Evolutionary conservation across 257 asterid genomes (phyloP), one percentile per base, ranked within the genome.

Genomic region (Solanum ossicruentum): DNA sequence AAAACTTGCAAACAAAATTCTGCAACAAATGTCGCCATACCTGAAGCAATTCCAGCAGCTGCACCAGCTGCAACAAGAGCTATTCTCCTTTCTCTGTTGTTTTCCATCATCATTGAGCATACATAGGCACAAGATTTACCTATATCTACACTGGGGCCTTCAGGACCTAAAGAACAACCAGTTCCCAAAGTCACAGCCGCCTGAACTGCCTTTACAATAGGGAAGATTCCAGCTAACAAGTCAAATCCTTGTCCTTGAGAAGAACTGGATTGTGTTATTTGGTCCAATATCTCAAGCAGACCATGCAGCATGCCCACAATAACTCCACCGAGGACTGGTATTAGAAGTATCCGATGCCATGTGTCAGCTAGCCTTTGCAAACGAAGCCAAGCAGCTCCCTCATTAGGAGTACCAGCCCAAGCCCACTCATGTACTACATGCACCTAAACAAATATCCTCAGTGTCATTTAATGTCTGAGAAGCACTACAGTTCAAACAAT

Each of bases 11-110:
- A 71, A 73, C 21, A 2, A 73, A 47, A 73, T 2, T 47, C 13
- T 47, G 81, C 81, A 73, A 45, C 58, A n/a, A 45, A 43, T 7
- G 6, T 0, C 20, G 4, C 20, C 32, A 83, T 85, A 96, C 99
- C 99, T 87, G 99, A 92, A 81, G 99, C 92, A 83, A 97, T 97
- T 87, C 99, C 99, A 89, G 99, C 97, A 83, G 99, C 99, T 32
- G 99, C 99, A 47, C 99, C 99, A 69, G 99, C 98, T 63, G 99
- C 99, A 75, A 95, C 93, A 84, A 97, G 98, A 85, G 98, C 99
- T 89, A 97, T 94, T 91, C 91, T 90, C 90, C 98, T 91, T 92
- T 97, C 99, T 88, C 96, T 93, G 81, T 97, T 97, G 92, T 92
- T 97, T 89, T 97, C 99, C 98, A 95, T 97, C 88, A 92, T 97